phyloP scores from a whole-genome alignment of 2,329 filamentous ascomycete genomes.

The Xylariaceae sp. region DNA sequence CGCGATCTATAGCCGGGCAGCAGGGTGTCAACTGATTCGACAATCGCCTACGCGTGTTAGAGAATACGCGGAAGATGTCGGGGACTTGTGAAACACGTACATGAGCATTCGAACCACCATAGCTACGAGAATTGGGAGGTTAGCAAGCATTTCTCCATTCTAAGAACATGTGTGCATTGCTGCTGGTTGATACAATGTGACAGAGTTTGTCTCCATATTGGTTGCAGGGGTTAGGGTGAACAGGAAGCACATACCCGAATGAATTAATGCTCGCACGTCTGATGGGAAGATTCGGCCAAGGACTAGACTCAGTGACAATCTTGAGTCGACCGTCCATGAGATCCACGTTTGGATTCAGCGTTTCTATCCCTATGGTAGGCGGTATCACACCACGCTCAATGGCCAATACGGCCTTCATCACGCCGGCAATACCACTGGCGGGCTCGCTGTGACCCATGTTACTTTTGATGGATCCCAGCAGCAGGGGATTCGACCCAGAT shows the following conservation, averaged over 20 bases:
- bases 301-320: slow-evolving; percentile 2
- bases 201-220: no score
- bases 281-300: slow-evolving; percentile 4
- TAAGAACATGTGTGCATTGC: no score
- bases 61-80: neutral
- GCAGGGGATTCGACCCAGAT: neutral
- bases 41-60: neutral
- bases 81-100: slow-evolving; percentile 2
- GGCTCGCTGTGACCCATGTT: slow-evolving; percentile 16
- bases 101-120: slow-evolving; percentile 16
- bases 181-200: no score
- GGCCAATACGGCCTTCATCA: slow-evolving; percentile 15
- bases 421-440: slow-evolving; percentile 10
- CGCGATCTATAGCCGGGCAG: neutral
- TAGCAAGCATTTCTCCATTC: no score
- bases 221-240: no score
- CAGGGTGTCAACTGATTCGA: neutral
- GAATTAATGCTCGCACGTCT: slow-evolving; percentile 16
- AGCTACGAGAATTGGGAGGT: no score
- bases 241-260: slow-evolving; percentile 12
- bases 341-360: slow-evolving; percentile 14
- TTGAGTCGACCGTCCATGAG: slow-evolving; percentile 2
- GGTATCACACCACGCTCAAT: slow-evolving; percentile 16
- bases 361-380: slow-evolving; percentile 12
- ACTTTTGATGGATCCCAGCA: slow-evolving; percentile 7